A percentile compares a stretch with the other conserved stretches of the same genome.
Conservation (phyloP, 2,329 filamentous ascomycete species). For the Kalaharituber pfeilii region DNA sequence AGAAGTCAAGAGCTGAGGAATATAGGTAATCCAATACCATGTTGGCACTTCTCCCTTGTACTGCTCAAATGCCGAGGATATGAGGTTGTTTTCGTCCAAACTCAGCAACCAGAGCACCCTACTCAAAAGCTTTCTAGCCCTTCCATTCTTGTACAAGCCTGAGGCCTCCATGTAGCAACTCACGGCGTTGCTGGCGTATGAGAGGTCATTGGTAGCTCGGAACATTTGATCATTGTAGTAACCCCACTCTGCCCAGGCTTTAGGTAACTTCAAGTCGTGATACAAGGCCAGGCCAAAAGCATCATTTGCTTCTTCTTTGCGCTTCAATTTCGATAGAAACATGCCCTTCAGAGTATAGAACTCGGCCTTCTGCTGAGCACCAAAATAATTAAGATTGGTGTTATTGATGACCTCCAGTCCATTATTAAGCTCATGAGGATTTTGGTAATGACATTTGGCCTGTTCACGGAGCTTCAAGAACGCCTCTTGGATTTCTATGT, state of each 20-base stretch:
- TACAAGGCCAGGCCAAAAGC: conserved; percentile 90
- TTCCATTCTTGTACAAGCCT: conserved; percentile 90
- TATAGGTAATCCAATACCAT: conserved; percentile 99
- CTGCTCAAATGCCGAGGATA: conserved; percentile 76
- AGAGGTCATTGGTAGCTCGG: conserved; percentile 71
- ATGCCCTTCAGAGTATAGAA: conserved; percentile 99
- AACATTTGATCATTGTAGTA: conserved; percentile 95
- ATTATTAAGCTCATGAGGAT: conserved; percentile 74
- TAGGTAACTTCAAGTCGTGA: conserved; percentile 86
- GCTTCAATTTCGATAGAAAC: conserved; percentile 87
- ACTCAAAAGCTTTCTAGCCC: conserved; percentile 82
- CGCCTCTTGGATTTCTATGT: conserved; percentile 98
- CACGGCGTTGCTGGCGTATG: conserved; percentile 73
- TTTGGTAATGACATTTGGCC: conserved; percentile 97
- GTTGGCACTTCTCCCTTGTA: conserved; percentile 95
- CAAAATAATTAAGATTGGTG: conserved; percentile 97
- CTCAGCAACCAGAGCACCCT: conserved; percentile 91
- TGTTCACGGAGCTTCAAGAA: conserved; percentile 98
- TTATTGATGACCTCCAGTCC: conserved; percentile 98
- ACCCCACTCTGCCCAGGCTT: conserved; percentile 98
- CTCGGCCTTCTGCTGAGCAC: conserved; percentile 85
- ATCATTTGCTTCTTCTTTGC: conserved; percentile 79
- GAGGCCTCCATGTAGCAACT: conserved; percentile 94
- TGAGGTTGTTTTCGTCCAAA: conserved; percentile 68
- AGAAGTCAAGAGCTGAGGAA: conserved; percentile 84